These are phyloP conservation scores for Pseudogymnoascus sp. DNA, from an alignment of 2,329 filamentous ascomycete genomes.

Conservation along the genomic window DNA sequence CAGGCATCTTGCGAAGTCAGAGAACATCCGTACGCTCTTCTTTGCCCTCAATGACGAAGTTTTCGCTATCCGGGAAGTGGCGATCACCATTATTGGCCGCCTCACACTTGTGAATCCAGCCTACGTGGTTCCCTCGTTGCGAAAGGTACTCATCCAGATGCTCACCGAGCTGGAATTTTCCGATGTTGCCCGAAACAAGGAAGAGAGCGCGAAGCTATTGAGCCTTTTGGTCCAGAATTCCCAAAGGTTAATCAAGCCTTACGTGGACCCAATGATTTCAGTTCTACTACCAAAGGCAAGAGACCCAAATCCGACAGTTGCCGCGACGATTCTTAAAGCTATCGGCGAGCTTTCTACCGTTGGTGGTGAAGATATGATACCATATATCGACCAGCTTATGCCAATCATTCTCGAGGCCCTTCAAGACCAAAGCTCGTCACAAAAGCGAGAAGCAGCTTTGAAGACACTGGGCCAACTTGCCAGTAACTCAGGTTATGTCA, in stretches of 20 bases:
- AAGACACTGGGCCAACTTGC: constrained; percentile 86
- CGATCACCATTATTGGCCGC: constrained; percentile 92
- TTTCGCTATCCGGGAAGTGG: constrained; percentile 85
- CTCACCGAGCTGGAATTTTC: constrained; percentile 95
- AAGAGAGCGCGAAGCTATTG: constrained; percentile 89
- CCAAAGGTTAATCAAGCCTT: constrained; percentile 86
- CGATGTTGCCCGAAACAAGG: constrained; percentile 86
- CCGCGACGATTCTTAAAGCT: constrained; percentile 88
- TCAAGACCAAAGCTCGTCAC: constrained; percentile 84
- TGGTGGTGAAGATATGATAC: constrained; percentile 86
- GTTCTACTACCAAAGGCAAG: constrained; percentile 89
- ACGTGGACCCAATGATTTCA: constrained; percentile 92
- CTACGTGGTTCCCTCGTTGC: constrained; percentile 91
- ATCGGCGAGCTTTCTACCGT: constrained; percentile 92
- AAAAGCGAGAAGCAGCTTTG: constrained; percentile 84
- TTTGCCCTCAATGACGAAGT: constrained; percentile 92
- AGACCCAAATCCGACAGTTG: constrained; percentile 78
- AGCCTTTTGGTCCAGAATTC: constrained; percentile 90
- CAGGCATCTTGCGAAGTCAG: constrained; percentile 89
- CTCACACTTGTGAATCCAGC: constrained; percentile 87
- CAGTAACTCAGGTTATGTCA: constrained; percentile 95
- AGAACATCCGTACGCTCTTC: constrained; percentile 93
- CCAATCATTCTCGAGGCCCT: constrained; percentile 88
- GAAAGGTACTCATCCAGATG: constrained; percentile 92
- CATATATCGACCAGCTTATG: constrained; percentile 88